phyloP scores from a whole-genome alignment of 148 eudicot genomes.

The Amaranthus palmeri region DNA sequence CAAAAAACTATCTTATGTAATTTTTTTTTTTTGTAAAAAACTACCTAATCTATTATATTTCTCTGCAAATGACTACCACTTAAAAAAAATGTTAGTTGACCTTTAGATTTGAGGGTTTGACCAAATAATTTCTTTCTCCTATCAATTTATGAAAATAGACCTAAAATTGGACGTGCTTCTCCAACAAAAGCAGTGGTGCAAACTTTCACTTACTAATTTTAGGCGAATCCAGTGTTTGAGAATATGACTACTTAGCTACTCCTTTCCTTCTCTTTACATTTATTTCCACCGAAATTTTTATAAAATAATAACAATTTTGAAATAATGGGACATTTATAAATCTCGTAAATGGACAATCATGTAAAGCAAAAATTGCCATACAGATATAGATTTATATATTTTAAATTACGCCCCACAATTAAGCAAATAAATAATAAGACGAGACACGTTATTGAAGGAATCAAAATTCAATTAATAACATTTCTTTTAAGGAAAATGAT shows the following conservation, averaged over 20 bases:
- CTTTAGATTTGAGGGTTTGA: too few species aligned
- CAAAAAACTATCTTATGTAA: too few species aligned
- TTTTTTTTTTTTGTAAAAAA: too few species aligned
- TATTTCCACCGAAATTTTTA: background rate
- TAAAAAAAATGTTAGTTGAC: too few species aligned
- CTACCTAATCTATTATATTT: too few species aligned
- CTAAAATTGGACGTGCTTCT: background rate
- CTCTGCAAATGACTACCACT: too few species aligned
- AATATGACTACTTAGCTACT: background rate
- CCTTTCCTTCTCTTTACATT: background rate
- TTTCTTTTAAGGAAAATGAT: too few species aligned
- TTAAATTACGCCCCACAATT: background rate
- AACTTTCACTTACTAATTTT: background rate
- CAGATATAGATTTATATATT: background rate
- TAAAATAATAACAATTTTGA: background rate
- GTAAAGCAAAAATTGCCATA: background rate
- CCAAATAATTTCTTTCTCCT: too few species aligned
- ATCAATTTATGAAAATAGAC: background rate
- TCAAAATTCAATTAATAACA: too few species aligned
- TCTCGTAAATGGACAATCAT: background rate
- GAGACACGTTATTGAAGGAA: too few species aligned
- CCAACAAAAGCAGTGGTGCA: background rate
- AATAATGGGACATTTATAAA: background rate
- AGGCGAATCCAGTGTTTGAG: conserved; percentile 7
- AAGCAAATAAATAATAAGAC: background rate